Conservation (phyloP, 208 protist genomes). For the Phytomonas sp. region DNA sequence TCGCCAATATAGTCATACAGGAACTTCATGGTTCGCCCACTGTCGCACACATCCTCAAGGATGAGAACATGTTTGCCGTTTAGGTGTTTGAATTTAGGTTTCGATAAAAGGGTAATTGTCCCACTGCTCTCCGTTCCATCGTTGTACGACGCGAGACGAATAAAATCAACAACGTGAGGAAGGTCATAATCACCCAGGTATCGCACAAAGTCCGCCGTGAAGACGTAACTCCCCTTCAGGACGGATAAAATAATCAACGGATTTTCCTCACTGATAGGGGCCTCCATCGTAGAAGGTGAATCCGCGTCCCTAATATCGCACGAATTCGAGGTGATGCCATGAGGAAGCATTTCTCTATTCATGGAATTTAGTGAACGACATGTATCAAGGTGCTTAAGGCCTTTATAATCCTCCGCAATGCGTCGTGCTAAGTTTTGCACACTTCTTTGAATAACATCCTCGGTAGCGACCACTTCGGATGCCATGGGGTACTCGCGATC, state of each 20-base stretch:
- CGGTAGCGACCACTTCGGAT: slow-evolving; percentile 50
- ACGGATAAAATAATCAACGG: slow-evolving; percentile 83
- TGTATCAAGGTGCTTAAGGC: slow-evolving; percentile 37
- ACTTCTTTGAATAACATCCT: slow-evolving; percentile 45
- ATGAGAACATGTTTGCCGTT: slow-evolving; percentile 80
- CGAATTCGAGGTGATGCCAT: too few relatives aligned
- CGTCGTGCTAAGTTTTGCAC: slow-evolving; percentile 47
- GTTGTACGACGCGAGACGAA: slow-evolving; percentile 73
- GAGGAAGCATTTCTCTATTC: slow-evolving; percentile 13
- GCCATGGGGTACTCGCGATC: slow-evolving; percentile 80
- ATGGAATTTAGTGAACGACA: slow-evolving; percentile 3
- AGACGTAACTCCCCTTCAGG: slow-evolving; percentile 88
- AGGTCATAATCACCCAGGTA: slow-evolving; percentile 62
- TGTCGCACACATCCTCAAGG: slow-evolving; percentile 87
- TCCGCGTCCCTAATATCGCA: too few relatives aligned
- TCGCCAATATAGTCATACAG: slow-evolving; percentile 31
- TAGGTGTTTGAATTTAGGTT: slow-evolving; percentile 53
- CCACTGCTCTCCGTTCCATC: slow-evolving; percentile 55
- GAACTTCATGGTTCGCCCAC: slow-evolving; percentile 65
- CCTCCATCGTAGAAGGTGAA: slow-evolving; percentile 18
- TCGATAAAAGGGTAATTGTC: slow-evolving; percentile 38
- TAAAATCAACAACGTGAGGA: slow-evolving; percentile 79
- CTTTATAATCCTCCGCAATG: slow-evolving; percentile 60
- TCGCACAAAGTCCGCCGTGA: slow-evolving; percentile 84
- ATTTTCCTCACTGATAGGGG: slow-evolving; percentile 65